phyloP scores from a whole-genome alignment of 2,329 filamentous ascomycete species.

The Pseudovirgaria hyperparasitica region DNA sequence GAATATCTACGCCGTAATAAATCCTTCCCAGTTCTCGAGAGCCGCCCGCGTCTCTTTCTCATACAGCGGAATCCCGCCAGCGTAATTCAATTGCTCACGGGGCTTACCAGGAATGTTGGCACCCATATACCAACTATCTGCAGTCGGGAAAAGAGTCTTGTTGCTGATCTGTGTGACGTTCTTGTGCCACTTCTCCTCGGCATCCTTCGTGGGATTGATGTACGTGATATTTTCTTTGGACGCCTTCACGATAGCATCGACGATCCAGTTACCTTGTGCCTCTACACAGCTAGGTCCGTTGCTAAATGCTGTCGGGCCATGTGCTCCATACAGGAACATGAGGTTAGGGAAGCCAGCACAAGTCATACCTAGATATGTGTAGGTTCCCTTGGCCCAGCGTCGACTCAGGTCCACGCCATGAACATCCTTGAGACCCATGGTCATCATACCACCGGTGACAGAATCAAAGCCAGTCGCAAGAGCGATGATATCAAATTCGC shows the following conservation, averaged over 20 bases:
- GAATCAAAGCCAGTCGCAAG: slow-evolving; percentile 35
- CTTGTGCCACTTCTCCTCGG: slow-evolving; percentile 29
- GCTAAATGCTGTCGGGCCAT: slow-evolving; percentile 33
- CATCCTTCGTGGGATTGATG: slow-evolving; percentile 28
- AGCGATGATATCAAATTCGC: slow-evolving; percentile 32
- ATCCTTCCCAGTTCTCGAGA: slow-evolving; percentile 24
- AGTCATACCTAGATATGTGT: slow-evolving; percentile 31
- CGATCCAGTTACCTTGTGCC: slow-evolving; percentile 32
- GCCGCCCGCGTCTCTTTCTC: slow-evolving; percentile 24
- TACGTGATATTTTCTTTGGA: slow-evolving; percentile 24
- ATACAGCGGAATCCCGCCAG: slow-evolving; percentile 29
- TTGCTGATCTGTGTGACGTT: slow-evolving; percentile 27
- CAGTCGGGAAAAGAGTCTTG: slow-evolving; percentile 28
- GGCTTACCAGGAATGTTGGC: slow-evolving; percentile 34
- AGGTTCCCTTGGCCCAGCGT: slow-evolving; percentile 28
- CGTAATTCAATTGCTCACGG: slow-evolving; percentile 31
- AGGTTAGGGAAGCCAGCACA: slow-evolving; percentile 28
- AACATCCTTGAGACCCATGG: slow-evolving; percentile 24
- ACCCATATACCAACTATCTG: slow-evolving; percentile 31
- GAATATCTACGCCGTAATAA: slow-evolving; percentile 15
- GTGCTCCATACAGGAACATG: slow-evolving; percentile 34
- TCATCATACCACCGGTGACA: slow-evolving; percentile 30
- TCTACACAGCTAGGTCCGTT: slow-evolving; percentile 34
- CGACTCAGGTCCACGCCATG: slow-evolving; percentile 24
- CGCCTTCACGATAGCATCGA: slow-evolving; percentile 27